phyloP scores from a whole-genome alignment of 306 rosid genomes.

The Medicago arabica region DNA sequence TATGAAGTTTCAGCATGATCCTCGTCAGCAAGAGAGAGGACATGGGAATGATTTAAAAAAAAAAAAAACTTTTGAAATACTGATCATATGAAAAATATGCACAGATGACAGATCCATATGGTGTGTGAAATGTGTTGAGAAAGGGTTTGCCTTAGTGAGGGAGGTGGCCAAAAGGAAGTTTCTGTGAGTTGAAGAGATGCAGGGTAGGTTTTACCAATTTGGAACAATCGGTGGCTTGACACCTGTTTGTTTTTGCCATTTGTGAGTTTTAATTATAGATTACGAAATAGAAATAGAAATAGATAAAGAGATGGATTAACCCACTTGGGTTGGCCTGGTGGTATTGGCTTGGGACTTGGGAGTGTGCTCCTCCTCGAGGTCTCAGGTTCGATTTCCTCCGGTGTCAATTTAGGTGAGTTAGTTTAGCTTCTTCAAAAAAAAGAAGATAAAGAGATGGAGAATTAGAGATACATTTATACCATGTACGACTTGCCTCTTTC shows the following conservation, averaged over 20 bases:
- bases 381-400: too few relatives aligned
- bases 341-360: too few relatives aligned
- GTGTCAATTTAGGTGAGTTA: too few relatives aligned
- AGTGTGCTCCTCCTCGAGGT: too few relatives aligned
- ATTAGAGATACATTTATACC: not conserved
- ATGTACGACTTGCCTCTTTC: not conserved
- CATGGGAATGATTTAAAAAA: not conserved
- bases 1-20: not conserved
- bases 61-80: too few relatives aligned
- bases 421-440: too few relatives aligned
- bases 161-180: not conserved
- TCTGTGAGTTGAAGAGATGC: not conserved
- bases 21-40: not conserved
- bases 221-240: not conserved
- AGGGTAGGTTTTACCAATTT: constrained; percentile 1
- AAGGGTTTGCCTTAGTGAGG: not conserved
- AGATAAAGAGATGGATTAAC: too few relatives aligned
- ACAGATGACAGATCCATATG: not conserved
- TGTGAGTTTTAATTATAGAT: not conserved
- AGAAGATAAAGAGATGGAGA: too few relatives aligned
- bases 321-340: too few relatives aligned
- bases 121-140: not conserved
- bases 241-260: not conserved
- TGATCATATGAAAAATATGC: not conserved
- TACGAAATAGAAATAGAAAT: not conserved